Evolutionary conservation across 495 filamentous ascomycete genomes (phyloP).

Genomic region (Parachaetomium inaequale): DNA sequence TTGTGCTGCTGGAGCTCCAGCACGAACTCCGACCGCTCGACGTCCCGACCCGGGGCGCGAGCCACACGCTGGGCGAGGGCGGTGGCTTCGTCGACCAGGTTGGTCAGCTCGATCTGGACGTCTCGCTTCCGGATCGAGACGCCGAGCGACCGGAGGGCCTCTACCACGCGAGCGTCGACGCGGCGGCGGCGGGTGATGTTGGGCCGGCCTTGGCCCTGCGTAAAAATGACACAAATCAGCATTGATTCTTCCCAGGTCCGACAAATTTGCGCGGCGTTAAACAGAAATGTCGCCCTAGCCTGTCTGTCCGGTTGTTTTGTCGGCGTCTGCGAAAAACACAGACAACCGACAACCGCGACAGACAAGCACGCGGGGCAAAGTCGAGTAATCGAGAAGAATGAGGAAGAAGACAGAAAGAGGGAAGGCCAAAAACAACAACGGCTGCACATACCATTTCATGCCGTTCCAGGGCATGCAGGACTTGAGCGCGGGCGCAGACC

Average conservation of each 20-base stretch:
- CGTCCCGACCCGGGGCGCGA: background rate
- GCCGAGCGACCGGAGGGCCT: background rate
- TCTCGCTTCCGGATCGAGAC: conserved; percentile 8
- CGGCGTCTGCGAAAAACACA: no score
- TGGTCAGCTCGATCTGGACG: background rate
- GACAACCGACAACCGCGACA: no score
- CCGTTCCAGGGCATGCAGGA: background rate
- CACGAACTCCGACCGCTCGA: conserved; percentile 2
- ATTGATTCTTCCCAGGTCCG: no score
- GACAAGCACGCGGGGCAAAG: no score
- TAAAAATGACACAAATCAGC: no score
- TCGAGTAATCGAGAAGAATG: no score
- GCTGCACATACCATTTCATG: background rate
- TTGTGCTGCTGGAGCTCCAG: background rate
- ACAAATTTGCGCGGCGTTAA: no score
- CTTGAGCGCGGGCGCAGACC: background rate
- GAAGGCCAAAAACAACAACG: no score
- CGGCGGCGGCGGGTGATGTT: background rate
- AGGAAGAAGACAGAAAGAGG: no score
- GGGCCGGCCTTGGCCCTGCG: background rate
- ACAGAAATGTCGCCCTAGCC: no score
- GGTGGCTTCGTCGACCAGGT: background rate
- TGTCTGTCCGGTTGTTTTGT: no score
- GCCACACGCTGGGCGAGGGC: background rate
- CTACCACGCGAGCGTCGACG: background rate